A percentile compares a stretch with the other conserved stretches of the same genome.
Conservation (phyloP, 805 yeast species). For the Candida morakotiae region DNA sequence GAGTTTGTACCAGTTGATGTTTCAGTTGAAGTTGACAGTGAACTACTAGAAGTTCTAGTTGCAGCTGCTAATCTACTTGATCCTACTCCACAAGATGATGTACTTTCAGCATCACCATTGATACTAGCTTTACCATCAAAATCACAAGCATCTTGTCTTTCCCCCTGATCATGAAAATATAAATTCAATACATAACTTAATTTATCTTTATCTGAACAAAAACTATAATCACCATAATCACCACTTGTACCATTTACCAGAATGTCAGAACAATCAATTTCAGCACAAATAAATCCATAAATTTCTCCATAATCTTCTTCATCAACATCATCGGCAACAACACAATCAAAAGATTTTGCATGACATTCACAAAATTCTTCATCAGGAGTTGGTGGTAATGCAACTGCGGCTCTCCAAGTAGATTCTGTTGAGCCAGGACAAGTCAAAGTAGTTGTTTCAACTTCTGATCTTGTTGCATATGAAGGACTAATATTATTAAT, state of each 20-base stretch:
- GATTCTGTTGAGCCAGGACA: constrained; percentile 53
- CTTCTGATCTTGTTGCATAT: constrained; percentile 36
- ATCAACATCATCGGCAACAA: constrained; percentile 51
- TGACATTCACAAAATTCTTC: constrained; percentile 61
- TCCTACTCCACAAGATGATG: constrained; percentile 19
- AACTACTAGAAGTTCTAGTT: constrained; percentile 18
- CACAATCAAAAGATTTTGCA: constrained; percentile 53
- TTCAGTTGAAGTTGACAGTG: constrained; percentile 20
- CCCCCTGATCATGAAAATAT: constrained; percentile 51
- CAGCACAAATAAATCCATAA: constrained; percentile 55
- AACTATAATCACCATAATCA: constrained; percentile 67
- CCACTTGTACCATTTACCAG: constrained; percentile 61
- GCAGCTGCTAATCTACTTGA: constrained; percentile 15
- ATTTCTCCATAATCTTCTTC: constrained; percentile 55
- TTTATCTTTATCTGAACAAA: constrained; percentile 63
- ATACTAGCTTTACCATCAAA: constrained; percentile 65
- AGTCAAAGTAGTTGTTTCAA: constrained; percentile 47
- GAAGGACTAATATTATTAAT: constrained; percentile 35
- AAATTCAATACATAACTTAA: constrained; percentile 61
- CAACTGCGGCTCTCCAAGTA: constrained; percentile 65
- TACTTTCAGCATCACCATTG: constrained; percentile 24
- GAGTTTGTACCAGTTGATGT: constrained; percentile 15
- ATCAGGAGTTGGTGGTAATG: constrained; percentile 78
- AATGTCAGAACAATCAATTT: constrained; percentile 59
- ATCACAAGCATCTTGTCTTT: constrained; percentile 51